phyloP scores from a whole-genome alignment of 495 filamentous ascomycete genomes.

The Annulohypoxylon maeteangense region DNA sequence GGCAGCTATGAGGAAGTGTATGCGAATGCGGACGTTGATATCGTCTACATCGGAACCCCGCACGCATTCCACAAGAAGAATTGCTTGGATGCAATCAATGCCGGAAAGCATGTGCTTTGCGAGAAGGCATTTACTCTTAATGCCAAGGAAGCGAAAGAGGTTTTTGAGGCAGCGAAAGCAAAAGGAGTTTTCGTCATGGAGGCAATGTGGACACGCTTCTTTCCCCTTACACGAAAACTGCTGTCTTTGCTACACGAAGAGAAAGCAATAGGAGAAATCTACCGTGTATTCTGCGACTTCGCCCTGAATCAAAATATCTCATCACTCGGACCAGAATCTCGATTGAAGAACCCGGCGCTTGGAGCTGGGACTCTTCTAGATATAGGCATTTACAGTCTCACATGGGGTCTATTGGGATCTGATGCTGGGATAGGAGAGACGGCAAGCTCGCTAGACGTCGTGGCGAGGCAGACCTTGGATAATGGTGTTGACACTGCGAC shows the following conservation, averaged over 20 bases:
- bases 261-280: slow-evolving; percentile 68
- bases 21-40: slow-evolving; percentile 52
- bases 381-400: slow-evolving; percentile 77
- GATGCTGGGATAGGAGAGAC: slow-evolving; percentile 52
- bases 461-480: slow-evolving; percentile 72
- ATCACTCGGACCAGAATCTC: slow-evolving; percentile 13
- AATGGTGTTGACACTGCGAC: slow-evolving; percentile 70
- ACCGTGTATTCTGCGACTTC: slow-evolving; percentile 70
- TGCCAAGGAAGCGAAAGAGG: slow-evolving; percentile 49
- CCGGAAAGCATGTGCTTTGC: slow-evolving; percentile 62
- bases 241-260: slow-evolving; percentile 66
- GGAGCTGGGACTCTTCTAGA: slow-evolving; percentile 77
- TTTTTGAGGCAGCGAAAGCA: slow-evolving; percentile 53
- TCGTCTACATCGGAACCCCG: slow-evolving; percentile 59
- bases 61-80: slow-evolving; percentile 56
- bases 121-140: slow-evolving; percentile 59
- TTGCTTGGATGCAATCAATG: slow-evolving; percentile 55
- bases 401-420: slow-evolving; percentile 77
- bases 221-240: slow-evolving; percentile 70
- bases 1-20: slow-evolving; percentile 70
- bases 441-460: slow-evolving; percentile 52
- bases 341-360: slow-evolving; percentile 66
- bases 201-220: slow-evolving; percentile 79
- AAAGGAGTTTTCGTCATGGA: slow-evolving; percentile 59
- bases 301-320: slow-evolving; percentile 37